Base-by-base conservation (phyloP, 2,329 filamentous ascomycete species). In the Pestalotiopsis sp. region DNA sequence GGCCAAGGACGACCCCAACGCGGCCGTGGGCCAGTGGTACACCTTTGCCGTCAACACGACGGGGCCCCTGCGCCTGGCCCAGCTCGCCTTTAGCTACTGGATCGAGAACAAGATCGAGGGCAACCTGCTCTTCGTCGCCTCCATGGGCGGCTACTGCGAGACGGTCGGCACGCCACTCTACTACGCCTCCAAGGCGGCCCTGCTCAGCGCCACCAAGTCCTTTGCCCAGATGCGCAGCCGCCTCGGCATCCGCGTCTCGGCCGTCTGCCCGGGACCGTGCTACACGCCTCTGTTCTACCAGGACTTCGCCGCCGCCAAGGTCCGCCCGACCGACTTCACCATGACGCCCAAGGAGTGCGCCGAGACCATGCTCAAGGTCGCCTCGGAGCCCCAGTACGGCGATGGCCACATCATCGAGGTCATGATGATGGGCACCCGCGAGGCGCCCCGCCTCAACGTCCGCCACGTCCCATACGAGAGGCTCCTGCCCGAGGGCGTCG, bases 261-360 rank as follows among this genome's bases (percentile, higher is more conserved):
- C 74, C 59, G 74, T 79, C 13, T 80, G 80, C 4, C 80, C 80
- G 0, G 78, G 78, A 1, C 72, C 73, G n/a, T 76, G 76, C 14
- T 73, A 71, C 60, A 82, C 80, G 6, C 74, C 78, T 2, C 67
- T 80, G 45, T 79, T 77, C 76, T 9, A 76, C 78, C 65, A 74
- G 76, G 7, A 75, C 73, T 57, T 79, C 78, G 71, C 68, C 73
- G 13, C 61, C 70, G n/a, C 72, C 79, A 68, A 70, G 79, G 3
- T 72, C 14, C 67, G 74, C 13, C 70, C 73, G 36, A 73, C 73
- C 25, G 72, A 73, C 9, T 75, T 80, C 61, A 72, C 45, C 25
- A 31, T 79, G 38, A 73, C 76, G 20, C 73, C 78, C 27, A 74
- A 75, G 59, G 77, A 79, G 70, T 74, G 78, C 27, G 79, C 75